Evolutionary conservation across 805 yeast genomes (phyloP).

Genomic region (Yarrowia sp.): DNA sequence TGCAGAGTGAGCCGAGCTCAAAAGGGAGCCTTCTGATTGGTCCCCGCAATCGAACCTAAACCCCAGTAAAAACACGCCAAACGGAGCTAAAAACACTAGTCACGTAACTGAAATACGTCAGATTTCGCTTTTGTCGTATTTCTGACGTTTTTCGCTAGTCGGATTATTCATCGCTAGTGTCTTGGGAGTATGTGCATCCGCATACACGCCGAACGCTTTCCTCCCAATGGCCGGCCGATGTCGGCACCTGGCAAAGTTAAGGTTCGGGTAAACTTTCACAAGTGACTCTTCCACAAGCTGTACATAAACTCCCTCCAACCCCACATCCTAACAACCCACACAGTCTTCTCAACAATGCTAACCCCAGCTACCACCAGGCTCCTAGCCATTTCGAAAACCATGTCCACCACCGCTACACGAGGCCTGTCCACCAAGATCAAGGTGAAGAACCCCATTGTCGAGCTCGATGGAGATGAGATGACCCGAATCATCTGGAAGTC

Average conservation of each 20-base stretch:
- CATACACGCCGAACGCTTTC: neutral
- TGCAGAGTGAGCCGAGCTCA: too few species aligned
- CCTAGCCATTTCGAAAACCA: constrained; percentile 23
- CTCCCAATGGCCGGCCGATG: neutral
- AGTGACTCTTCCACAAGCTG: neutral
- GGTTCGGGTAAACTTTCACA: neutral
- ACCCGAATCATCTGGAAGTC: constrained; percentile 94
- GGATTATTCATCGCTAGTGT: neutral
- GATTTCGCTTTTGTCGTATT: too few species aligned
- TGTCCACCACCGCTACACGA: constrained; percentile 27
- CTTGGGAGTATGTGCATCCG: too few species aligned
- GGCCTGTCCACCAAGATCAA: constrained; percentile 51
- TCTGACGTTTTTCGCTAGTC: too few species aligned
- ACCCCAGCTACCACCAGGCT: constrained; percentile 25
- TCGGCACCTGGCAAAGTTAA: neutral
- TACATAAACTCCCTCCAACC: constrained; percentile 11
- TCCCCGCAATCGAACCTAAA: too few species aligned
- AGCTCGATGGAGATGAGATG: constrained; percentile 97
- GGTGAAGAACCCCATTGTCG: constrained; percentile 88
- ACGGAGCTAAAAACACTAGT: too few species aligned
- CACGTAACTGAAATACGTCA: too few species aligned
- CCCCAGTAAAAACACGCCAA: too few species aligned
- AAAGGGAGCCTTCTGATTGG: too few species aligned
- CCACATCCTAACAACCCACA: neutral
- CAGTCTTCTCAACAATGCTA: constrained; percentile 19